phyloP scores from a whole-genome alignment of 2,329 filamentous ascomycete species.

The Diaporthe destruens region DNA sequence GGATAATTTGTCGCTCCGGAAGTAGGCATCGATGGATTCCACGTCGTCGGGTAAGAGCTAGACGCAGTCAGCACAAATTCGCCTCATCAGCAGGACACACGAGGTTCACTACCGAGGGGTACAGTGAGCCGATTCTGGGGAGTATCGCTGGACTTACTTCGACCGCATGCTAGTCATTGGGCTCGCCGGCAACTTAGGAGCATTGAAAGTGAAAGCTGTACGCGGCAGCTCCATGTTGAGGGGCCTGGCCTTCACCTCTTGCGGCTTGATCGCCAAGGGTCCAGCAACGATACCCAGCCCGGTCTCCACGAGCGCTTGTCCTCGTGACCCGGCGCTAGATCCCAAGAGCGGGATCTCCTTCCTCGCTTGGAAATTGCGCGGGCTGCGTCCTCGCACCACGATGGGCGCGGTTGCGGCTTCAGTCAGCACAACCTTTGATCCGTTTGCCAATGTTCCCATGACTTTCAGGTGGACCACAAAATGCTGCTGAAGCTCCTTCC shows the following conservation, averaged over 20 bases:
- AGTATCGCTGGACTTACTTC: conserved; percentile 62
- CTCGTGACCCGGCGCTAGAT: conserved; percentile 79
- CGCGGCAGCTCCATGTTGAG: conserved; percentile 68
- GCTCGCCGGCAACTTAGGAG: conserved; percentile 67
- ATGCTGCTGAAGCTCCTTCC: conserved; percentile 96
- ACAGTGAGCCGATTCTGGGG: background rate
- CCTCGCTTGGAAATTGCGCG: conserved; percentile 92
- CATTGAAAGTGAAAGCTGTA: conserved; percentile 69
- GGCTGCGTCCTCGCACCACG: conserved; percentile 92
- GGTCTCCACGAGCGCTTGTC: conserved; percentile 78
- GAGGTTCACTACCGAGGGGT: background rate
- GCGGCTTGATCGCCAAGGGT: conserved; percentile 65
- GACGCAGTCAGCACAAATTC: conserved; percentile 46
- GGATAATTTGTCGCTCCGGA: conserved; percentile 62
- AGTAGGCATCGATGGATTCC: conserved; percentile 64
- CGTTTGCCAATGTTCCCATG: conserved; percentile 84
- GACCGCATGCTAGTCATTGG: conserved; percentile 67
- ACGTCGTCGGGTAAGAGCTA: conserved; percentile 70
- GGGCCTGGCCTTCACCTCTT: conserved; percentile 64
- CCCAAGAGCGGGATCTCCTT: conserved; percentile 92
- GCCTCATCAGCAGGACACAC: background rate
- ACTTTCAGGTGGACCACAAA: conserved; percentile 92
- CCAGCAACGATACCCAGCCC: conserved; percentile 72
- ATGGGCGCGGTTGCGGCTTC: conserved; percentile 91
- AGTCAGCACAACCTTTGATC: conserved; percentile 83